These are phyloP conservation scores for Apiotrichum siamense DNA, from an alignment of 1,284 basidiomycete species.

Conservation along the genomic window DNA sequence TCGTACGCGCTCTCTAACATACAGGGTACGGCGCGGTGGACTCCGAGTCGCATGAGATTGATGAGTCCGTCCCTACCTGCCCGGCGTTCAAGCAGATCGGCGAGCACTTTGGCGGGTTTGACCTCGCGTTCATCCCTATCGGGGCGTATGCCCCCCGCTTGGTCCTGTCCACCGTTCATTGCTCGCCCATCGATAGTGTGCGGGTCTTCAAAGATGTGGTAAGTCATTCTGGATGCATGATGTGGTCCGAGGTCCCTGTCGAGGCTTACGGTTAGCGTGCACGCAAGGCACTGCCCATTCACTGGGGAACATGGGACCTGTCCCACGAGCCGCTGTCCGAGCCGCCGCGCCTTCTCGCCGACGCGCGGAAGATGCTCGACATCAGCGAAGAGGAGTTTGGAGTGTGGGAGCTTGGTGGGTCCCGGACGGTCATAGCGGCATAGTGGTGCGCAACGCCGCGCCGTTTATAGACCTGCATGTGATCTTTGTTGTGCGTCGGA, in stretches of 20 bases:
- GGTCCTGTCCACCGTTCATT: slow-evolving; percentile 58
- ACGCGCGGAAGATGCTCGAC: slow-evolving; percentile 53
- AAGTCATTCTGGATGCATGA: slow-evolving; percentile 25
- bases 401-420: slow-evolving; percentile 9
- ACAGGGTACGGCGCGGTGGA: slow-evolving; percentile 46
- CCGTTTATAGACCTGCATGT: too few relatives aligned
- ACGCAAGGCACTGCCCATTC: slow-evolving; percentile 60
- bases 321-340: slow-evolving; percentile 55
- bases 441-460: too few relatives aligned
- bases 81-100: slow-evolving; percentile 27
- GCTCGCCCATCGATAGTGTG: slow-evolving; percentile 59
- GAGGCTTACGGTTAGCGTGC: slow-evolving; percentile 25
- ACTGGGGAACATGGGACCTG: slow-evolving; percentile 57
- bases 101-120: slow-evolving; percentile 54
- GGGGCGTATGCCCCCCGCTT: slow-evolving; percentile 60
- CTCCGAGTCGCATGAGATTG: slow-evolving; percentile 48
- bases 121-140: slow-evolving; percentile 58
- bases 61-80: slow-evolving; percentile 47
- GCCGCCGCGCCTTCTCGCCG: slow-evolving; percentile 54
- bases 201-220: slow-evolving; percentile 58
- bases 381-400: slow-evolving; percentile 54
- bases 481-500: too few relatives aligned
- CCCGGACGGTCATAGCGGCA: background rate
- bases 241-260: background rate
- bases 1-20: background rate